A percentile compares a stretch with the other conserved stretches of the same genome.
Conservation (phyloP, 257 asterid species). For the Fraxinus excelsior region DNA sequence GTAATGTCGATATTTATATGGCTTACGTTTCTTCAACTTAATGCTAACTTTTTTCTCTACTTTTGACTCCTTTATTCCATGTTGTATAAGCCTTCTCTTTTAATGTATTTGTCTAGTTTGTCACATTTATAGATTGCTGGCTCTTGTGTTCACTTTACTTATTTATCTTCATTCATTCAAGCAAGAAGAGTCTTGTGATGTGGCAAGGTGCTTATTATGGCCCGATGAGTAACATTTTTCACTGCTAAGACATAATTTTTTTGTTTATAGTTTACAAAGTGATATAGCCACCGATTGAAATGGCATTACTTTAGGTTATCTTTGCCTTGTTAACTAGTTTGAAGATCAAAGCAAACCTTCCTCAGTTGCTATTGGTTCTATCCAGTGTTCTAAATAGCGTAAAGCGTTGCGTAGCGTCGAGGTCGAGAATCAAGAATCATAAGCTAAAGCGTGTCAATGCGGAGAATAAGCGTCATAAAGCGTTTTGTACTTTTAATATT, state of each 20-base stretch:
- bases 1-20: not conserved
- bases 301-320: constrained; percentile 4
- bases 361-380: not conserved
- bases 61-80: not conserved
- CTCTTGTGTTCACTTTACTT: not conserved
- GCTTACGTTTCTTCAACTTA: not conserved
- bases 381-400: too few relatives aligned
- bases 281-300: not conserved
- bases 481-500: too few relatives aligned
- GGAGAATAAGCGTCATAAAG: too few relatives aligned
- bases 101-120: not conserved
- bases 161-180: not conserved
- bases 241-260: not conserved
- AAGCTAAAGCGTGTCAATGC: too few relatives aligned
- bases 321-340: constrained; percentile 22
- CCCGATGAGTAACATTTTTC: not conserved
- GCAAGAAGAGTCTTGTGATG: not conserved
- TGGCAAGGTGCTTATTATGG: not conserved
- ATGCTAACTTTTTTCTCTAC: not conserved
- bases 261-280: not conserved
- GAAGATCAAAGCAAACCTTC: not conserved
- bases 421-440: too few relatives aligned
- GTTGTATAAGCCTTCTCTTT: not conserved
- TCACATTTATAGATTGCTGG: not conserved
- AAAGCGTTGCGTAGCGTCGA: too few relatives aligned